Percentiles rank a stretch among this genome's conserved stretches.
These are phyloP conservation scores for Ophiosphaerella korrae DNA, from an alignment of 2,329 filamentous ascomycete species.

Conservation along the genomic window DNA sequence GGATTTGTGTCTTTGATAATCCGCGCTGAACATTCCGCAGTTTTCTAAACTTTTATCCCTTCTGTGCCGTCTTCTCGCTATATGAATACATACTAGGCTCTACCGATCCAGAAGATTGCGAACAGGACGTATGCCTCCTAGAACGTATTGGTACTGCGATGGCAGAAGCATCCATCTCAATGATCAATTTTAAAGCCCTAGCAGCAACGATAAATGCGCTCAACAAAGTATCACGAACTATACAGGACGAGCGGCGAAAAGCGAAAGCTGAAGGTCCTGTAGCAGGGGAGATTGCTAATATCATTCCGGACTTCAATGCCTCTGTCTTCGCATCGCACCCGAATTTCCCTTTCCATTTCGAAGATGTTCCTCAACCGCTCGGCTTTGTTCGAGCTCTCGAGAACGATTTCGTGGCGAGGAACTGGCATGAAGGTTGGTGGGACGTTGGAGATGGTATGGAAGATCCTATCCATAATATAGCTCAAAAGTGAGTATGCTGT, in stretches of 20 bases:
- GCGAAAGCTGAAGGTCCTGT: not conserved
- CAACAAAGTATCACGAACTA: constrained; percentile 33
- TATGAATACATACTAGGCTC: constrained; percentile 36
- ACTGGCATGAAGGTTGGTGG: constrained; percentile 39
- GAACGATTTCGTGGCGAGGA: constrained; percentile 35
- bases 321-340: constrained; percentile 21
- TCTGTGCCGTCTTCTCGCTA: constrained; percentile 36
- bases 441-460: constrained; percentile 16
- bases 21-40: constrained; percentile 8
- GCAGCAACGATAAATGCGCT: constrained; percentile 34
- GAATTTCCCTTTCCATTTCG: constrained; percentile 21
- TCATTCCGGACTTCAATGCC: constrained; percentile 20
- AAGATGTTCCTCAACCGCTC: constrained; percentile 28
- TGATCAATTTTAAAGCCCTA: constrained; percentile 26
- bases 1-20: not conserved
- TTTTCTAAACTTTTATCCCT: constrained; percentile 38
- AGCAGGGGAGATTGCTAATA: not conserved
- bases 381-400: constrained; percentile 36
- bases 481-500: too few species aligned
- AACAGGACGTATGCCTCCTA: constrained; percentile 28
- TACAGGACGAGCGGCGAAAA: constrained; percentile 28
- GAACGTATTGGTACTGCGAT: constrained; percentile 29
- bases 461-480: too few species aligned
- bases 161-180: constrained; percentile 17
- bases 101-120: constrained; percentile 27